A percentile compares a stretch with the other conserved stretches of the same genome.
Evolutionary conservation across 257 asterid genomes (phyloP).

Genomic region (Solanum sparsipilum): DNA sequence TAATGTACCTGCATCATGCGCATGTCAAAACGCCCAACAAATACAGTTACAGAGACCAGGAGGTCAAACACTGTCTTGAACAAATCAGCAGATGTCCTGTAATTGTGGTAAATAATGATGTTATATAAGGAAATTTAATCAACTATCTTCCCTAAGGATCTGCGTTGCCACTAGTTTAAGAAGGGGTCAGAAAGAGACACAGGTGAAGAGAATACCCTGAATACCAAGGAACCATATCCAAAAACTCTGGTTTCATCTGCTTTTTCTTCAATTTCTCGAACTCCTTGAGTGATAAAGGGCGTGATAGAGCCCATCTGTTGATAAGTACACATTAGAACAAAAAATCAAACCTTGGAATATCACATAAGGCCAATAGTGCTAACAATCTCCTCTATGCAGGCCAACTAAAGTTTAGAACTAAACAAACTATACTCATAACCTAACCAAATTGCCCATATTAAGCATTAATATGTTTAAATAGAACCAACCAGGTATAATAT

Average conservation of each 20-base stretch:
- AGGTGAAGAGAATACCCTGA: conserved; percentile 57
- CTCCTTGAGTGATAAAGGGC: conserved; percentile 77
- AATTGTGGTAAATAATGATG: conserved; percentile 11
- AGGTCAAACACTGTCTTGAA: conserved; percentile 96
- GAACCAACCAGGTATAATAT: neutral
- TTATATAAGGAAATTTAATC: neutral
- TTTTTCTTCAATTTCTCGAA: conserved; percentile 71
- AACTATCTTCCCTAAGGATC: neutral
- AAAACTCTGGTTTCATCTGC: conserved; percentile 92
- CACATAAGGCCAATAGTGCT: neutral
- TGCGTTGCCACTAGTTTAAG: neutral
- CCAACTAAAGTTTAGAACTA: neutral
- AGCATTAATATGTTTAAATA: neutral
- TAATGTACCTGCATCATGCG: conserved; percentile 93
- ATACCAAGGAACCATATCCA: conserved; percentile 99
- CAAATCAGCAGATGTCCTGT: conserved; percentile 94
- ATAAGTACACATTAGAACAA: neutral
- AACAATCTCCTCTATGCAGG: neutral
- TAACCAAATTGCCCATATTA: neutral
- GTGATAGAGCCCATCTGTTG: conserved; percentile 94
- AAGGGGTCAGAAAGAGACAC: neutral
- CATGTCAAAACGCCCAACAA: conserved; percentile 99
- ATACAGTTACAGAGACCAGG: conserved; percentile 88
- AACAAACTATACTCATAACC: neutral
- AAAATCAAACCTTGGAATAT: neutral